Base-by-base conservation (phyloP, 345 rosid genomes). In the Arabidopsis thaliana region DNA sequence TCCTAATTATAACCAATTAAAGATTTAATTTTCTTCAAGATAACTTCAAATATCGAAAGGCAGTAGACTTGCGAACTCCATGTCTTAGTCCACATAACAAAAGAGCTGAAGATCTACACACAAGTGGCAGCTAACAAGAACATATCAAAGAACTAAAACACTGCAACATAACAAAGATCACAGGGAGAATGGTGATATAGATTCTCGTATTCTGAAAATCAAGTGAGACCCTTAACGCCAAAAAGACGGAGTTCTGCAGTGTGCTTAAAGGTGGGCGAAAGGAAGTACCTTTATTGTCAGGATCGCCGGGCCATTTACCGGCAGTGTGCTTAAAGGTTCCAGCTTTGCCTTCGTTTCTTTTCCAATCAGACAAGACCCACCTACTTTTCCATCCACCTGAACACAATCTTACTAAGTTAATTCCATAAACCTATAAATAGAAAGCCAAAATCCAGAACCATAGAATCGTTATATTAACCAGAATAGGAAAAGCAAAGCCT, bases 341-440 rank as follows among this genome's bases (percentile, higher is more conserved):
- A 0, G 93, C 97, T 79, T 91, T 89, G 48, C 97, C 97, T 81
- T 92, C 93, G 12, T 81, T 86, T 76, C 91, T 78, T 37, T 92
- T 92, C 97, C 97, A 91, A 67, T 91, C 96, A 12, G 96, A 92
- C 49, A 79, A 78, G 36, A 91, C 96, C 98, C 98, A 94, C 14
- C 96, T 82, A 79, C 87, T 82, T 67, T 87, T 87, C 98, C 98
- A 94, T 49, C 97, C 98, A 83, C 85, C 98, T 94, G 64, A 49
- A 50, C 71, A 58, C 32, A 78, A 78, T 58, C 50, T 34, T 2
- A 78, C 46, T 12, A 57, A 30, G 50, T 63, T 28, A 60, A 45
- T 28, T 45, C 5, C 55, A 51, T 2, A 38, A 53, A 36, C 53
- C 78, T 38, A 52, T 38, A 49, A 58, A 42, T 37, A 73, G 66